These are phyloP conservation scores for Syzygium grande DNA, from an alignment of 345 rosid genomes.

Conservation along the genomic window DNA sequence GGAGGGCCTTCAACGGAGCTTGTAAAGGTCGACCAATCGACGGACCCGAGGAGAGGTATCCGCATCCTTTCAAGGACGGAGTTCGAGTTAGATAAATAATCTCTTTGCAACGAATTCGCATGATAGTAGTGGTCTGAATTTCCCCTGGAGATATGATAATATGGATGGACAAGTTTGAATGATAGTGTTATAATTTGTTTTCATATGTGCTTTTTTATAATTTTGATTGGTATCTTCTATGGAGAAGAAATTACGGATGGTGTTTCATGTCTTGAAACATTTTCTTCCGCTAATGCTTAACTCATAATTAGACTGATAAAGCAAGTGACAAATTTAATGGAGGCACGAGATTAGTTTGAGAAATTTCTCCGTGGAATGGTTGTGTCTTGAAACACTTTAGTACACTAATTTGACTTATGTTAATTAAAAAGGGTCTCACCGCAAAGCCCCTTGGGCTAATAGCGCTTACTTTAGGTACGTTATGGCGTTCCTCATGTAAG, in stretches of 20 bases:
- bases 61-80: background rate
- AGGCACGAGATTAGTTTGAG: background rate
- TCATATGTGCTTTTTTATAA: background rate
- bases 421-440: background rate
- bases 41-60: background rate
- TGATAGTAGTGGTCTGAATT: background rate
- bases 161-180: background rate
- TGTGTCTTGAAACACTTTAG: background rate
- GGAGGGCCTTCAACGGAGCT: background rate
- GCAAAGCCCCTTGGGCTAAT: background rate
- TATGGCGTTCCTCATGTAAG: background rate
- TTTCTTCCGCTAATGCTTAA: background rate
- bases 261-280: background rate
- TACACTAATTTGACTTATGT: background rate
- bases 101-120: background rate
- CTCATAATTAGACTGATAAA: background rate
- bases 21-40: background rate
- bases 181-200: background rate
- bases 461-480: background rate
- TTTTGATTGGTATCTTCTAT: background rate
- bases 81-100: background rate
- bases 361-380: background rate
- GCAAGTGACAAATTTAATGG: background rate
- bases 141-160: background rate
- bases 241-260: background rate